Percentiles rank a stretch among this genome's conserved stretches.
Conservation (phyloP, 108 stramenopile genomes). For the Fistulifera solaris region DNA sequence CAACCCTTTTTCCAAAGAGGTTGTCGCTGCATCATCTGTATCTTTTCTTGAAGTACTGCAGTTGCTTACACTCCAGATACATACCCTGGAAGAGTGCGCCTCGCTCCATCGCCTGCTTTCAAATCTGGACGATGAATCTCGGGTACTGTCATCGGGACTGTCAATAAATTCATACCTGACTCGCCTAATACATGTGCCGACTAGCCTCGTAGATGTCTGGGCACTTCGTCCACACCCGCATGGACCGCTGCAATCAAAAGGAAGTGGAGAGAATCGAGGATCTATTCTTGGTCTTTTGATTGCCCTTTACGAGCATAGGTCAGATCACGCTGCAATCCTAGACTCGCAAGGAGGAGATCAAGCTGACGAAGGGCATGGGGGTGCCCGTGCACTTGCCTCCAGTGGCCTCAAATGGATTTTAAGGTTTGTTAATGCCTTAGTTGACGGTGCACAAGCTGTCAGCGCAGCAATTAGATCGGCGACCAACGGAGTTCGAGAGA, state of each 20-base stretch:
- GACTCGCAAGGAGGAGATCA: slow-evolving; percentile 21
- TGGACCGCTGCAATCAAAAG: slow-evolving; percentile 67
- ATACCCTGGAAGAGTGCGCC: slow-evolving; percentile 80
- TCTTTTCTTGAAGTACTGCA: slow-evolving; percentile 84
- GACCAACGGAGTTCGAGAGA: slow-evolving; percentile 37
- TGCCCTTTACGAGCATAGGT: slow-evolving; percentile 79
- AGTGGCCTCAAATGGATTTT: slow-evolving; percentile 82
- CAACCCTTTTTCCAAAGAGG: slow-evolving; percentile 54
- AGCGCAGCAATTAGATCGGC: slow-evolving; percentile 56
- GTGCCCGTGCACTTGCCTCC: slow-evolving; percentile 59
- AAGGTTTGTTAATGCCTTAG: slow-evolving; percentile 72
- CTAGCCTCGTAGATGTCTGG: slow-evolving; percentile 68
- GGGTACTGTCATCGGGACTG: slow-evolving; percentile 52
- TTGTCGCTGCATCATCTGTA: slow-evolving; percentile 66
- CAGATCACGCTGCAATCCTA: slow-evolving; percentile 38
- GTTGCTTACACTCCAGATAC: slow-evolving; percentile 79
- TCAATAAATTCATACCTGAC: slow-evolving; percentile 72
- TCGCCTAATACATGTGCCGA: slow-evolving; percentile 58
- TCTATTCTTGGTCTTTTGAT: slow-evolving; percentile 77
- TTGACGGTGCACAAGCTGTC: slow-evolving; percentile 68
- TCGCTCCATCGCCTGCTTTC: slow-evolving; percentile 53
- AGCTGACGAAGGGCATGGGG: slow-evolving; percentile 69
- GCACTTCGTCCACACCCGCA: slow-evolving; percentile 56
- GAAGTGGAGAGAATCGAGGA: slow-evolving; percentile 68
- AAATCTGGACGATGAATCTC: slow-evolving; percentile 75